phyloP scores from a whole-genome alignment of 31 red algal genomes.

The Porphyra umbilicalis region DNA sequence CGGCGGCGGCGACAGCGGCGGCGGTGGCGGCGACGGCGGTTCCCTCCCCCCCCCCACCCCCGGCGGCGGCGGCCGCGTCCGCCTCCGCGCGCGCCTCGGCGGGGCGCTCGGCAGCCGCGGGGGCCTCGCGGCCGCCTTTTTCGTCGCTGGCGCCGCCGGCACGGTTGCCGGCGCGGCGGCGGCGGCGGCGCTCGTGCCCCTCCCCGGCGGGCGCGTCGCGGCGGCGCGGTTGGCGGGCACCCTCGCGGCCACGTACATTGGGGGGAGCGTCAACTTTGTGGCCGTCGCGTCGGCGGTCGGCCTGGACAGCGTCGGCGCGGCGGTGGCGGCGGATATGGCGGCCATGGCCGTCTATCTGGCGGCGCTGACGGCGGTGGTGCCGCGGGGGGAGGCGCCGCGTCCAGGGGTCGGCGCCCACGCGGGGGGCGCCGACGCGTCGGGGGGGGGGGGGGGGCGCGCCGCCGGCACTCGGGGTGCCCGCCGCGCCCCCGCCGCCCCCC shows the following conservation, averaged over 20 bases:
- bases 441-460: background rate
- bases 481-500: background rate
- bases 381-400: background rate
- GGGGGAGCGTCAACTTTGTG: slow-evolving; percentile 42
- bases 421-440: background rate
- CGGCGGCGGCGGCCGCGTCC: background rate
- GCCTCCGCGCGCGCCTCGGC: background rate
- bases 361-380: slow-evolving; percentile 14
- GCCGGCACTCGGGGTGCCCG: too few species aligned
- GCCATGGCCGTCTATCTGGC: slow-evolving; percentile 33
- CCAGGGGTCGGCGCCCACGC: background rate
- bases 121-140: slow-evolving; percentile 5
- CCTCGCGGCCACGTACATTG: slow-evolving; percentile 44
- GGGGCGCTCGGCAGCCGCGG: background rate
- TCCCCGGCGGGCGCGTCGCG: background rate
- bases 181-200: slow-evolving; percentile 1
- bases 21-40: background rate
- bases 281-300: slow-evolving; percentile 16
- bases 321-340: slow-evolving; percentile 34
- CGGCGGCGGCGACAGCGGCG: background rate
- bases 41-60: slow-evolving; percentile 10
- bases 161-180: slow-evolving; percentile 20
- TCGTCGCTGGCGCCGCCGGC: slow-evolving; percentile 15
- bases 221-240: slow-evolving; percentile 5
- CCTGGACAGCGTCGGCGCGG: slow-evolving; percentile 9